These are phyloP conservation scores for Tuctoria greenei DNA, from an alignment of 176 grass and related monocot species.

Conservation along the genomic window DNA sequence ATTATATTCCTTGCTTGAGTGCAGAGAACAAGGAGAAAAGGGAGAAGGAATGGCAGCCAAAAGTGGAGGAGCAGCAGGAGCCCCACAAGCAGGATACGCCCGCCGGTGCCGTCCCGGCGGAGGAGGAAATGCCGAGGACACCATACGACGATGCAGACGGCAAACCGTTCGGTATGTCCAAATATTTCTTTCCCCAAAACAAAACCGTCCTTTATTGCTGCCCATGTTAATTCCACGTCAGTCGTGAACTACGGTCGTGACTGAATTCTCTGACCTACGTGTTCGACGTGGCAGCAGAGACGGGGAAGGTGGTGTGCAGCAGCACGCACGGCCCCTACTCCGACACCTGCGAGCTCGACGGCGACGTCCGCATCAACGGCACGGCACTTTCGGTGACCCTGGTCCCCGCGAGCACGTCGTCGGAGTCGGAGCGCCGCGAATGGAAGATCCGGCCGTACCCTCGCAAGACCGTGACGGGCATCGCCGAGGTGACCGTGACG, in stretches of 20 bases:
- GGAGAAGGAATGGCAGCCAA: not conserved
- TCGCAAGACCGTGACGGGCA: slow-evolving; percentile 38
- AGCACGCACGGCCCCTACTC: slow-evolving; percentile 38
- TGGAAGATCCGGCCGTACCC: slow-evolving; percentile 63
- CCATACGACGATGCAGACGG: slow-evolving; percentile 9
- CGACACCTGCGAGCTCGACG: slow-evolving; percentile 64
- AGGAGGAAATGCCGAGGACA: slow-evolving; percentile 12
- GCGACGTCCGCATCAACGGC: slow-evolving; percentile 66
- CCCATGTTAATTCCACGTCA: too few species aligned
- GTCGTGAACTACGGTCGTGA: too few species aligned
- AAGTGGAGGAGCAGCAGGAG: not conserved
- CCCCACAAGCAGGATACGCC: not conserved
- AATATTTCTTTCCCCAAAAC: not conserved
- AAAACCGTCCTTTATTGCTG: not conserved
- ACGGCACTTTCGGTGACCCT: slow-evolving; percentile 42
- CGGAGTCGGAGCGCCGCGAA: slow-evolving; percentile 33
- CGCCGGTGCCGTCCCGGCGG: slow-evolving; percentile 8
- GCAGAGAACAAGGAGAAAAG: slow-evolving; percentile 25
- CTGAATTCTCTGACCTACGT: too few species aligned
- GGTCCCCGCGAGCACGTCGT: slow-evolving; percentile 11
- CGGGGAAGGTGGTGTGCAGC: slow-evolving; percentile 52
- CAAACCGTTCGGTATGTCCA: slow-evolving; percentile 51
- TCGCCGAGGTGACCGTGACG: slow-evolving; percentile 51
- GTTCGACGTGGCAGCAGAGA: slow-evolving; percentile 9
- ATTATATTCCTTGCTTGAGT: slow-evolving; percentile 28